A percentile compares a stretch with the other conserved stretches of the same genome.
phyloP scores from a whole-genome alignment of 2,329 filamentous ascomycete genomes.

The Penicillium sp. region DNA sequence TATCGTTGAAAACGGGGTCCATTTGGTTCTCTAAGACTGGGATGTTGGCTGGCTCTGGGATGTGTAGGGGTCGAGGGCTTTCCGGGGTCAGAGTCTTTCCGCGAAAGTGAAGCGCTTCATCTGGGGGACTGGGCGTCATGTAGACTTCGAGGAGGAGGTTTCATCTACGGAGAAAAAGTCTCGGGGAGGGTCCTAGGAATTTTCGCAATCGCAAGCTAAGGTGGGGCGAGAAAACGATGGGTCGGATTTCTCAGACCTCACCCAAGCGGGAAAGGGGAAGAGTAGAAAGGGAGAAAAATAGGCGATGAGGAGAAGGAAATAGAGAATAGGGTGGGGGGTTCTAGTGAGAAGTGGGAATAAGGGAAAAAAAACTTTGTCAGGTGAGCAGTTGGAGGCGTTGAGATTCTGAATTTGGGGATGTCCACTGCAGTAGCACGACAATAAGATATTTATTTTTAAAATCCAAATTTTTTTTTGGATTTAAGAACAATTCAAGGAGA shows the following conservation, averaged over 20 bases:
- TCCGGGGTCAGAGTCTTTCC: constrained; percentile 66
- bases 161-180: constrained; percentile 36
- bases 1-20: constrained; percentile 69
- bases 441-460: too few species aligned
- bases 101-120: constrained; percentile 57
- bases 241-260: constrained; percentile 20
- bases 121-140: constrained; percentile 53
- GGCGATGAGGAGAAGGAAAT: not conserved
- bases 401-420: not conserved
- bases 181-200: constrained; percentile 15
- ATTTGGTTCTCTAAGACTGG: constrained; percentile 69
- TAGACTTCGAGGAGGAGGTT: constrained; percentile 42
- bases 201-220: constrained; percentile 38
- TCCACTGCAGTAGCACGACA: not conserved
- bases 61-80: constrained; percentile 67
- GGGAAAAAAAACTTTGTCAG: not conserved
- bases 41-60: constrained; percentile 66
- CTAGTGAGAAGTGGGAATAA: not conserved
- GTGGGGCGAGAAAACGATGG: constrained; percentile 38
- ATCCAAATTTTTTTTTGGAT: too few species aligned
- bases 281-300: constrained; percentile 5
- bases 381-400: constrained; percentile 3
- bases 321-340: not conserved
- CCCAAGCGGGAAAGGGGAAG: constrained; percentile 14
- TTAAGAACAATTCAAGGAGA: not conserved